A percentile compares a stretch with the other conserved stretches of the same genome.
Evolutionary conservation across 495 filamentous ascomycete species (phyloP).

Genomic region (Penicillium canariense): DNA sequence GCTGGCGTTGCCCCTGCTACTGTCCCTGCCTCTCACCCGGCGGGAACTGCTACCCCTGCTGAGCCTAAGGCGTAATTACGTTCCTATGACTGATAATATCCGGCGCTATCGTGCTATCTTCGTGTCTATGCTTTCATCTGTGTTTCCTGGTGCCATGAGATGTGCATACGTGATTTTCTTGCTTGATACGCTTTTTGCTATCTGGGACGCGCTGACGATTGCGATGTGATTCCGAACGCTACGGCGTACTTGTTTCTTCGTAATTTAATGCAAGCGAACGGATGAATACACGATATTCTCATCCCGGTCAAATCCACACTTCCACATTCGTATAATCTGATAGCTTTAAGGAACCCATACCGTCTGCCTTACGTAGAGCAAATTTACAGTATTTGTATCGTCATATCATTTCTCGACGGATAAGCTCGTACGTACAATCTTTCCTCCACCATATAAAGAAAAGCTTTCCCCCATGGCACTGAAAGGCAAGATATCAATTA

Average conservation of each 20-base stretch:
- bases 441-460: neutral
- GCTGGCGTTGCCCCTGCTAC: constrained; percentile 13
- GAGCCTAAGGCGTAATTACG: constrained; percentile 29
- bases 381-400: neutral
- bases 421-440: neutral
- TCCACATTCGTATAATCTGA: neutral
- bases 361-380: neutral
- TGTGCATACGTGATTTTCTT: neutral
- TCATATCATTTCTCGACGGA: neutral
- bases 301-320: constrained; percentile 7
- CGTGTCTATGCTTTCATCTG: constrained; percentile 7
- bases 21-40: constrained; percentile 17
- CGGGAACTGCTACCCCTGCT: constrained; percentile 26
- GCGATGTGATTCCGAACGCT: constrained; percentile 13
- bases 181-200: constrained; percentile 3
- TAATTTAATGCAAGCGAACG: constrained; percentile 4
- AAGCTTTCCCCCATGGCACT: too few relatives aligned
- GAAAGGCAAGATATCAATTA: too few relatives aligned
- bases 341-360: neutral
- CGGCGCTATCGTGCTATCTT: constrained; percentile 7
- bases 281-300: constrained; percentile 11
- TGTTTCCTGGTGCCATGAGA: neutral
- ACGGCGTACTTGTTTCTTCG: neutral
- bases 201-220: constrained; percentile 16
- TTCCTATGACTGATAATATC: neutral